Conservation (phyloP, 192 early-diverging fungal species). For the Entomortierella chlamydospora region DNA sequence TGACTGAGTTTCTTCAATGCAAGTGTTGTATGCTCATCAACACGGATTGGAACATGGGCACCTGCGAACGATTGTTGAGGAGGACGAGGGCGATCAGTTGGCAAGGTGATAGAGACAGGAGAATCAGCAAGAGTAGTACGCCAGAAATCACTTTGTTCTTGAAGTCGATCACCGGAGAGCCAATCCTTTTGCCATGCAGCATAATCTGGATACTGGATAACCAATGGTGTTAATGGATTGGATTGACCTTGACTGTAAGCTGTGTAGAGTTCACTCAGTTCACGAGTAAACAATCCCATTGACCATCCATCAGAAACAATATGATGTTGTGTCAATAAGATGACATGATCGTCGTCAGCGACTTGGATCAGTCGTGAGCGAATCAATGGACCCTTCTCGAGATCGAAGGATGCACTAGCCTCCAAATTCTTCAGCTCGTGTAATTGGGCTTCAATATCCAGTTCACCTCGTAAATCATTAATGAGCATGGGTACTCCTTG, state of each 20-base stretch:
- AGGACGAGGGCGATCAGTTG: conserved; percentile 3
- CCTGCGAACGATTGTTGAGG: background rate
- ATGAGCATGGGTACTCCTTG: background rate
- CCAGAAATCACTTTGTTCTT: background rate
- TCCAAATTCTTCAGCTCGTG: background rate
- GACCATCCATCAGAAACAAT: conserved; percentile 9
- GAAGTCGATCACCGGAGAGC: conserved; percentile 5
- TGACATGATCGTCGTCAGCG: background rate
- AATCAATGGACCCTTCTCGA: conserved; percentile 11
- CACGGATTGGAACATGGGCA: too few relatives aligned
- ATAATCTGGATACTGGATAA: conserved; percentile 8
- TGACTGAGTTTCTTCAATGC: too few relatives aligned
- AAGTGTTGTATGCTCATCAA: too few relatives aligned
- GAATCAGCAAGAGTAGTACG: background rate
- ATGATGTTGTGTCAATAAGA: background rate
- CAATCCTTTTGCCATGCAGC: conserved; percentile 2
- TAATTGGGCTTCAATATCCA: background rate
- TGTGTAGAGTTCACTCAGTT: conserved; percentile 4
- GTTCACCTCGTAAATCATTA: background rate
- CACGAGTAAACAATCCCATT: background rate
- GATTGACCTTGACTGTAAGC: background rate
- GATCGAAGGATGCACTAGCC: background rate
- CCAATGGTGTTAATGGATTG: background rate
- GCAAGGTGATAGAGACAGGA: background rate
- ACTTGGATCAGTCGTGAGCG: background rate